Base-by-base conservation (phyloP, 352 stramenopile species). In the Globisporangium radiosum region DNA sequence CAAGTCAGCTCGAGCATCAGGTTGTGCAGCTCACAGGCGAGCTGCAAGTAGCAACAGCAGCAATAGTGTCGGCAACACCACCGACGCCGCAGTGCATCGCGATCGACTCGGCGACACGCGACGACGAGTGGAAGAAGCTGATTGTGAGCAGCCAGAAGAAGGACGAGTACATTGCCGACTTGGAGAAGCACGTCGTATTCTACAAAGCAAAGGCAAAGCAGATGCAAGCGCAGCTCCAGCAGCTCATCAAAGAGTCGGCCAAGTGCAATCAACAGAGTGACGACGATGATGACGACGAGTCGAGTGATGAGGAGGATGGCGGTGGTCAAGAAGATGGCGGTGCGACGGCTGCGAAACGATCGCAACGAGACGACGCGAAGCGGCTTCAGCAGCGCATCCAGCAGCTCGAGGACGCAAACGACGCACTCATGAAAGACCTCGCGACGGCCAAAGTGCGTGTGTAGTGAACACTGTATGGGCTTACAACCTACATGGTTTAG, bases 131-230 rank as follows among this genome's bases (percentile, higher is more conserved):
- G 78, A 78, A 88, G 50, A 84, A 86, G 44, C 51, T 93, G 25
- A 83, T 88, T 11, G 70, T 85, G 6, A 76, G 70, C 17, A 78
- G 65, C 40, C 76, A 89, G 61, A 88, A 90, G 68, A 90, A 94
- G 59, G 78, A 90, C 66, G 81, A 87, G 63, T 94, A 92, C 70
- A 92, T 94, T 14, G 69, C 73, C 0, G 82, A 89, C 13, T 60
- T 92, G 17, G 85, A 94, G 62, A 94, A 91, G 59, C 82, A 94
- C 64, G 39, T 94, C 5, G 80, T 92, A 48, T 89, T 94, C 55
- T 94, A 91, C 79, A 92, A 94, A 57, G 78, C 80, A 15, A 94
- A 94, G 55, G 80, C 82, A 38, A 91, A 94, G 60, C 82, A 94
- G 59, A 87, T 90, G 76, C 85, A 94, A 53, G 57, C 65, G n/a